These are phyloP conservation scores for Martensiomyces pterosporus DNA, from an alignment of 192 early-diverging fungal genomes.

Conservation along the genomic window DNA sequence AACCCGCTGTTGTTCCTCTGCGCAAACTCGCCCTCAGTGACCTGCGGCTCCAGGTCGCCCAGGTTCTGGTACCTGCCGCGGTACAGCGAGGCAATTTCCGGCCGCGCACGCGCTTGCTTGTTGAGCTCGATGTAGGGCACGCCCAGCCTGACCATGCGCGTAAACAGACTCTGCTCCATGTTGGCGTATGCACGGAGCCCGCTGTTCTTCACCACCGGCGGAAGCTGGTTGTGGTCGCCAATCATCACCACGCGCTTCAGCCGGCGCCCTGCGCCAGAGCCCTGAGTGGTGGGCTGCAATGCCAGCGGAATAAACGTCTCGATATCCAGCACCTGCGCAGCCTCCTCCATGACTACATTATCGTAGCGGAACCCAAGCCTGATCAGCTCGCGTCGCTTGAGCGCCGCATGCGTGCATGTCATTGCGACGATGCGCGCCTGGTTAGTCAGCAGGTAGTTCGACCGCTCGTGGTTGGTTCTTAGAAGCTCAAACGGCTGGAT, in stretches of 20 bases:
- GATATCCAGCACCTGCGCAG: slow-evolving; percentile 91
- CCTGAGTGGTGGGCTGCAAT: slow-evolving; percentile 61
- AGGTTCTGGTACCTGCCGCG: slow-evolving; percentile 76
- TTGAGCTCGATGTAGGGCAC: slow-evolving; percentile 91
- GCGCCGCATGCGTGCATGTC: slow-evolving; percentile 95
- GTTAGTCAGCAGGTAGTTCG: slow-evolving; percentile 89
- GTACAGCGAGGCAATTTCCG: slow-evolving; percentile 78
- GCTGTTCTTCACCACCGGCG: slow-evolving; percentile 89
- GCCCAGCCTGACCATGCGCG: slow-evolving; percentile 84
- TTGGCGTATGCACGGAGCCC: slow-evolving; percentile 82
- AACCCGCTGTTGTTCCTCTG: slow-evolving; percentile 86
- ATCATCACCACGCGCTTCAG: slow-evolving; percentile 91
- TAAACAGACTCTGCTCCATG: slow-evolving; percentile 95
- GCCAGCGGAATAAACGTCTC: slow-evolving; percentile 92
- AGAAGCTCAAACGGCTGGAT: slow-evolving; percentile 94
- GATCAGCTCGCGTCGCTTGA: slow-evolving; percentile 84
- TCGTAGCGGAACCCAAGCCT: slow-evolving; percentile 91
- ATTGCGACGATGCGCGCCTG: slow-evolving; percentile 96
- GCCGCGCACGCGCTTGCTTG: slow-evolving; percentile 74
- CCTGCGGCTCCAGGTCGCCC: slow-evolving; percentile 59
- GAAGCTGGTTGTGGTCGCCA: slow-evolving; percentile 96
- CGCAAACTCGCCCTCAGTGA: slow-evolving; percentile 51
- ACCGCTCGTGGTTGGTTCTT: slow-evolving; percentile 67
- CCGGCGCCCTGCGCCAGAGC: too few species aligned
- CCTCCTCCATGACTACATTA: slow-evolving; percentile 96